Percentiles rank a stretch among this genome's conserved stretches.
Conservation (phyloP, 1,284 basidiomycete species). For the Mycena sp. region DNA sequence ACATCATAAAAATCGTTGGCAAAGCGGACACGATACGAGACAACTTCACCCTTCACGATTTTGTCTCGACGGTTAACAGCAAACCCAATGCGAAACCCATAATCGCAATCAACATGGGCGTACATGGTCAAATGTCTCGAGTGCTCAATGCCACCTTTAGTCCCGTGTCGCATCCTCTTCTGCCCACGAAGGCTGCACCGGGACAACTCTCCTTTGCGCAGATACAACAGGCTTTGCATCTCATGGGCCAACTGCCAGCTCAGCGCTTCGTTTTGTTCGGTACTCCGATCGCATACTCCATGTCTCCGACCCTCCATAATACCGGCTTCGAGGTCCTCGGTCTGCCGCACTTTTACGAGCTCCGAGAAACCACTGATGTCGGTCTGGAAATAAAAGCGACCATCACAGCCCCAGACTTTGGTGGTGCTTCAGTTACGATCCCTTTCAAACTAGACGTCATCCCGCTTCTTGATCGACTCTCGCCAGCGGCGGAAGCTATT, state of each 20-base stretch:
- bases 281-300: constrained; percentile 87
- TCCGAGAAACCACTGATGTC: constrained; percentile 80
- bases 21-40: constrained; percentile 82
- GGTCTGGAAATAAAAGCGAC: constrained; percentile 73
- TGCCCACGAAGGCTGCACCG: constrained; percentile 89
- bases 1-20: constrained; percentile 94
- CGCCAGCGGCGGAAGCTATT: constrained; percentile 82
- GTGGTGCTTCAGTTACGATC: constrained; percentile 96
- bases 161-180: constrained; percentile 88
- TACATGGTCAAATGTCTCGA: constrained; percentile 89
- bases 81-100: constrained; percentile 74
- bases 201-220: constrained; percentile 92
- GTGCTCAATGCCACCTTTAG: constrained; percentile 89
- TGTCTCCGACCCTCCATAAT: constrained; percentile 95
- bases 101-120: constrained; percentile 95
- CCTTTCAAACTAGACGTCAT: constrained; percentile 93
- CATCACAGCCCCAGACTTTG: constrained; percentile 80
- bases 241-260: constrained; percentile 82
- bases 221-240: constrained; percentile 83
- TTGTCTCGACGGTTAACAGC: constrained; percentile 60
- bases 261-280: constrained; percentile 90
- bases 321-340: constrained; percentile 86
- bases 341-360: constrained; percentile 82
- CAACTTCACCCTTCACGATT: constrained; percentile 84
- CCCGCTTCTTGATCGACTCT: constrained; percentile 78